Conservation (phyloP, 139 green algal species). For the Diplosphaera chodatii region DNA sequence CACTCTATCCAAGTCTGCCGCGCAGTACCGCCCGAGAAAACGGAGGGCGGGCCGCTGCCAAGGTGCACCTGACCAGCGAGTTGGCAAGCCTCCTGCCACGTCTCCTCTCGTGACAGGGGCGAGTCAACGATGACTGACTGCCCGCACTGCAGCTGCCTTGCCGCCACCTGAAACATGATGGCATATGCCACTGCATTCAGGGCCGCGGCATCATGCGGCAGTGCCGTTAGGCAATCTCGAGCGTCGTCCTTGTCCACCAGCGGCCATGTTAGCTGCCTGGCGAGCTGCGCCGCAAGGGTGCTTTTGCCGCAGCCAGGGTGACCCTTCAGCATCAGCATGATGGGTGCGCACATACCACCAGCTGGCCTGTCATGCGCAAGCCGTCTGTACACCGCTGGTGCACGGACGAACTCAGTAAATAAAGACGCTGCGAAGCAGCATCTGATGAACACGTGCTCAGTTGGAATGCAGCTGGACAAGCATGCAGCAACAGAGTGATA, state of each 20-base stretch:
- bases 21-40: too few species aligned
- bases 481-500: too few species aligned
- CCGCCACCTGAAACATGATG: slow-evolving; percentile 54
- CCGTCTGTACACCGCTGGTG: too few species aligned
- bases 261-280: slow-evolving; percentile 34
- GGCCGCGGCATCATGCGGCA: slow-evolving; percentile 9
- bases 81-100: slow-evolving; percentile 39
- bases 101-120: slow-evolving; percentile 45
- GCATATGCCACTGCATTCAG: slow-evolving; percentile 69
- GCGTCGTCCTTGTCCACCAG: slow-evolving; percentile 79
- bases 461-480: too few species aligned
- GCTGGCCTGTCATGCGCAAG: too few species aligned
- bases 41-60: neutral
- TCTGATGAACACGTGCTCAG: too few species aligned
- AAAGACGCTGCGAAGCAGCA: too few species aligned
- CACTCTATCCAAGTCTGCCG: too few species aligned
- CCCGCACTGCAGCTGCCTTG: slow-evolving; percentile 41
- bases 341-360: neutral
- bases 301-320: slow-evolving; percentile 50
- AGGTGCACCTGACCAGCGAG: slow-evolving; percentile 30
- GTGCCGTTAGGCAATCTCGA: slow-evolving; percentile 34
- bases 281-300: slow-evolving; percentile 37
- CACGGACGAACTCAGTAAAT: too few species aligned
- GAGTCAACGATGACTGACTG: slow-evolving; percentile 58
- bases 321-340: slow-evolving; percentile 47